Evolutionary conservation across 106 monocot genomes (phyloP), one percentile per base, ranked within the genome.

Genomic region (Apostasia shenzhenica): DNA sequence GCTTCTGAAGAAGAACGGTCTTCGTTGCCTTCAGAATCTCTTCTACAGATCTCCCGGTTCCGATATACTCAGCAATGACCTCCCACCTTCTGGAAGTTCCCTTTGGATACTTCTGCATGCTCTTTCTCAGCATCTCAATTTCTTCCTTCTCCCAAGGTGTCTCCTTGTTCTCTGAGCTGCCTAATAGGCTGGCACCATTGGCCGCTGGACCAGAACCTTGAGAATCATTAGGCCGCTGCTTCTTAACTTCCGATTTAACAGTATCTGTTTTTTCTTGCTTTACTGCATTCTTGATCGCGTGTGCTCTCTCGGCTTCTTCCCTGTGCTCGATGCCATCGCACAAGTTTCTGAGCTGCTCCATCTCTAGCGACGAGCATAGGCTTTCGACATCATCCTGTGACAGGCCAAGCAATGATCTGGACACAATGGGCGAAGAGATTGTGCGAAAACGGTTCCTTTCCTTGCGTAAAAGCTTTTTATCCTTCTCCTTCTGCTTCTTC

Each of bases 31-130:
- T 95, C 4, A 91, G 86, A 63, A 95, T 91, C 77, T 91, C 94
- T 61, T 91, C 91, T 45, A 95, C 94, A 0, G 94, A 83, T 70
- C 94, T 78, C 6, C 75, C 76, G n/a, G 94, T 95, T 38, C 91
- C 94, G 61, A 95, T 83, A 70, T 88, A 95, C 50, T 95, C 94
- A 5, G 94, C 88, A 54, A 95, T 84, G 3, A 95, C 91, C 76
- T 95, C 94, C 94, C 94, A 95, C 55, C 94, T 85, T 55, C 88
- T 55, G 3, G 91, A 91, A 47, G 94, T 95, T 45, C 94, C 94
- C 76, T 95, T 95, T 1, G 88, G 94, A 58, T 95, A 95, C 60
- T 95, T 95, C 42, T 79, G 83, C 70, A 95, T 79, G 7, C 85
- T 88, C 69, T 95, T 95, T 65, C 86, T 88, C 59, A 95, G 75